Evolutionary conservation across 129 eudicot species (phyloP).

Genomic region (Pseudognaphalium luteoalbum): DNA sequence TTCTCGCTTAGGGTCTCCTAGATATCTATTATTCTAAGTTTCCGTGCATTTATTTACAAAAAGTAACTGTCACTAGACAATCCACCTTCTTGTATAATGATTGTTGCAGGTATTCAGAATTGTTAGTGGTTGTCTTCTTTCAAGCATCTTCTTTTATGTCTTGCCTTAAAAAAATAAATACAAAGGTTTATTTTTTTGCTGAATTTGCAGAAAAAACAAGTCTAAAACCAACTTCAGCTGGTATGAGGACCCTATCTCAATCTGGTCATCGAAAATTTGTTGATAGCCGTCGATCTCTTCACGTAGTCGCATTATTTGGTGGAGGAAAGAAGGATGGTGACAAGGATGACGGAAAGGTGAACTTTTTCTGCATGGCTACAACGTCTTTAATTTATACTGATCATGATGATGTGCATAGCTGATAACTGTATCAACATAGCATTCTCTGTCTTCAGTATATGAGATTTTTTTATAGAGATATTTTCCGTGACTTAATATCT

Average conservation of each 20-base stretch:
- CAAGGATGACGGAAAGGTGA: constrained; percentile 63
- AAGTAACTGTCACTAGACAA: background rate
- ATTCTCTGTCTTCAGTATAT: background rate
- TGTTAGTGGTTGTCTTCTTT: background rate
- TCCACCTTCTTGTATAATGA: no score
- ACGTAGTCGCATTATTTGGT: constrained; percentile 66
- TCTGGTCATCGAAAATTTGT: constrained; percentile 29
- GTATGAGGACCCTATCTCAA: constrained; percentile 39
- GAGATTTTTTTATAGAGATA: background rate
- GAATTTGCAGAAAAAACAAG: constrained; percentile 45
- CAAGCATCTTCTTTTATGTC: constrained; percentile 12
- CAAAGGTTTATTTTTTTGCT: constrained; percentile 19
- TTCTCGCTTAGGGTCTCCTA: background rate
- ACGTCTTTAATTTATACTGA: background rate
- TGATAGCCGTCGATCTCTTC: constrained; percentile 49
- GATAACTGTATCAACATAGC: background rate
- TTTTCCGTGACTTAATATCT: background rate
- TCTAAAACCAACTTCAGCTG: constrained; percentile 37
- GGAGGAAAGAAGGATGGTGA: constrained; percentile 84
- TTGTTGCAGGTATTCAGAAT: background rate
- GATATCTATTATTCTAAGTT: background rate
- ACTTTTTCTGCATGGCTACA: constrained; percentile 23
- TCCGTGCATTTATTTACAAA: background rate
- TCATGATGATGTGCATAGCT: background rate
- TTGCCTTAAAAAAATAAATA: background rate